Base-by-base conservation (phyloP, 2,329 filamentous ascomycete genomes). In the Claviceps capensis region DNA sequence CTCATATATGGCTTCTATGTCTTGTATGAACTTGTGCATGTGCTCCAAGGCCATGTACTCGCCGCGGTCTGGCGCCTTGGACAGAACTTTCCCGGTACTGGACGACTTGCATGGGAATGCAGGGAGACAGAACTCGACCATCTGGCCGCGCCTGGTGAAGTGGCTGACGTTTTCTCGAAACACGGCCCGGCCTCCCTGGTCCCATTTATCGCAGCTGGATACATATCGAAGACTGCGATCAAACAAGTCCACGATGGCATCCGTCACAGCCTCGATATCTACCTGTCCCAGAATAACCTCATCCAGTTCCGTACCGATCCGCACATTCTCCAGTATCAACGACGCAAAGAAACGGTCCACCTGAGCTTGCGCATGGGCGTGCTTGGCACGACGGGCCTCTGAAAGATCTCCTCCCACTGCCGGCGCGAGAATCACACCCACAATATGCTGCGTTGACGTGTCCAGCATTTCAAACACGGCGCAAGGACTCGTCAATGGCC, bases 81-180 rank as follows among this genome's bases (percentile, higher is more conserved):
- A 63, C 6, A 57, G 49, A 8, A 67, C 67, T 51, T 69, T 70
- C 30, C 63, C 54, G 1, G 53, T 55, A 43, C 66, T 67, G 5
- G 67, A 65, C 7, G 67, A 69, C 55, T 70, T 69, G 60, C 67
- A 69, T 0, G 67, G 67, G 42, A 69, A 70, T 1, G 67, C 67
- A 1, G 67, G 67, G 8, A 69, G 60, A n/a, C 59, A 61, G 30
- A 67, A 53, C 19, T 66, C 58, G 30, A 65, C 54, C 13, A 38
- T 40, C 1, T 55, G 54, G 2, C 56, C 52, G 4, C 59, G 56
- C 11, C 52, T 52, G 2, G 58, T 60, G 48, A 63, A 65, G 36
- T 60, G 57, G 6, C 50, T 36, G 40, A 64, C 55, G 6, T 53
- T 55, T 2, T 53, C 52, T 8, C 49, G 52, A 42, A 64, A 64